Base-by-base conservation (phyloP, 768 basidiomycete species). In the Cubamyces lactineus region DNA sequence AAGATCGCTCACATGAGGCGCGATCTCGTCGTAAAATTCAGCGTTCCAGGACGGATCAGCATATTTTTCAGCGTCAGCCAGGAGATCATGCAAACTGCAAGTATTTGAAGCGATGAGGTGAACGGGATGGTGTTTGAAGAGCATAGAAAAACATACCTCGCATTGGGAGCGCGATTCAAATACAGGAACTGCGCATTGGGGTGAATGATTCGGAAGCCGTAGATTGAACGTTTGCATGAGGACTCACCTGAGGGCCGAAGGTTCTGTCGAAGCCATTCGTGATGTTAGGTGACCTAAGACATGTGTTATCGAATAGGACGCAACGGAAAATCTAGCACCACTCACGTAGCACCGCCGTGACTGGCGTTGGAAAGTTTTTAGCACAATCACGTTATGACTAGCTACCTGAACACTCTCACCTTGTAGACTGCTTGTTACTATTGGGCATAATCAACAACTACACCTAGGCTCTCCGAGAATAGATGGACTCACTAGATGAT, bases 231-330 rank as follows among this genome's bases (percentile, higher is more conserved):
- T 21, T 3, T 13, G 40, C 7, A 6, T 3, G 3, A 2, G 6
- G 7, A 7, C 53, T 41, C 5, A 70, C 70, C 66, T 72, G 64
- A 19, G 72, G 70, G 9, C 72, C 72, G 47, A 70, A 71, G 7
- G 72, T 73, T 23, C 72, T 59, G 43, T 73, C 72, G 48, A 73
- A 71, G 0, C 72, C 72, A 41, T 67, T 46, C 11, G 71, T 71
- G 28, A 73, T 65, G 48, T 73, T 73, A 2, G 72, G 72, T 17
- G 59, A 61, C 13, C 66, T 66, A 30, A 0, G 17, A 1, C 1
- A 17, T 46, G 39, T 30, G 4, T 45, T 9, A 24, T 15, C 41
- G 11, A 23, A 19, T 4, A 19, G 8, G 19, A 54, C 8, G 53
- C 19, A 7, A 3, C 4, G 16, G 13, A 5, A 7, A 7, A 16